phyloP scores from a whole-genome alignment of 495 filamentous ascomycete genomes.

The Neurospora hispaniola region DNA sequence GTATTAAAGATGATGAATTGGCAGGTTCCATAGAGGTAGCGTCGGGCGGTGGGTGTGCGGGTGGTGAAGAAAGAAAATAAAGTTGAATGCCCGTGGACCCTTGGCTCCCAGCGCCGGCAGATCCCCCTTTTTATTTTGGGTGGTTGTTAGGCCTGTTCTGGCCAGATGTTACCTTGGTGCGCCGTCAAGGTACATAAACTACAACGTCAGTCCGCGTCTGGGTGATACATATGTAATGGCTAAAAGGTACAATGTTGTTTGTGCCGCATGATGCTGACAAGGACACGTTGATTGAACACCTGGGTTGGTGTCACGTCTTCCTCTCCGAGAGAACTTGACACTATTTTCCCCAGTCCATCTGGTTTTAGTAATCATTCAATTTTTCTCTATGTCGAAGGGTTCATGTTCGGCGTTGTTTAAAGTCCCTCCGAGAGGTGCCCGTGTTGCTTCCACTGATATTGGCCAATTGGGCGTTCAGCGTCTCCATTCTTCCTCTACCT shows the following conservation, averaged over 20 bases:
- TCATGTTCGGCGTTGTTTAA: neutral
- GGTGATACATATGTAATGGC: neutral
- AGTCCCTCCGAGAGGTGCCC: neutral
- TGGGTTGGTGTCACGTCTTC: neutral
- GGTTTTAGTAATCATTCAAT: neutral
- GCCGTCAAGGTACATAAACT: neutral
- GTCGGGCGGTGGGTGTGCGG: neutral
- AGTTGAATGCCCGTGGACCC: neutral
- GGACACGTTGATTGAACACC: neutral
- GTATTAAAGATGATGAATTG: neutral
- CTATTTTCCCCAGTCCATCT: neutral
- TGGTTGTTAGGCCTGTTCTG: neutral
- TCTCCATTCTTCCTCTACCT: neutral
- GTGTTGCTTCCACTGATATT: conserved; percentile 4
- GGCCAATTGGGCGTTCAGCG: conserved; percentile 9
- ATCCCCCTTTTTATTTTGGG: neutral
- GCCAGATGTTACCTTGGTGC: neutral
- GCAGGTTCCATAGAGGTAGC: neutral
- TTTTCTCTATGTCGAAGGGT: neutral
- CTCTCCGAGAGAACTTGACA: neutral
- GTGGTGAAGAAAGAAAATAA: conserved; percentile 1
- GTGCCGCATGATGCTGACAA: neutral
- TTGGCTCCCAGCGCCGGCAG: neutral
- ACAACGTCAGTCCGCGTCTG: neutral
- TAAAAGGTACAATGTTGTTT: neutral